Base-by-base conservation (phyloP, 179 eudicot genomes). In the Drosera spatulata region DNA sequence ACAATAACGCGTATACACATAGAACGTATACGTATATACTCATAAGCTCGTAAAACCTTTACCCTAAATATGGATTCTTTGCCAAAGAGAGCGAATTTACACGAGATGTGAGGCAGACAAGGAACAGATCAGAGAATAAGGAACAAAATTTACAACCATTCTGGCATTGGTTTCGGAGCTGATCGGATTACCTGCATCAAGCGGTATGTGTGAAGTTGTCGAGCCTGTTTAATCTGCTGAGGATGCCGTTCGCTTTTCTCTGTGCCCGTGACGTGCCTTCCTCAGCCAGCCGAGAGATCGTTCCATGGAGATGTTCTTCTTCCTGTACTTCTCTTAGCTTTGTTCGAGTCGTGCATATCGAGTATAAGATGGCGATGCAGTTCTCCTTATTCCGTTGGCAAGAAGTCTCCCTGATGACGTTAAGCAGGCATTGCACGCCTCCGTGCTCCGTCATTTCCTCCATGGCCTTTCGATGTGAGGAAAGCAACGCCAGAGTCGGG, bases 181-280 rank as follows among this genome's bases (percentile, higher is more conserved):
- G 33, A 22, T 22, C 33, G 33, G 33, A 22, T 22, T 22, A 22
- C 33, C 33, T 22, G 33, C 33, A 22, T 22, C 33, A 22, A 22
- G 33, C 33, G 33, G 33, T 22, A 22, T 22, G 33, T 22, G 33
- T 22, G 33, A 22, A 22, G 33, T 22, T 1, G 33, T 22, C 33
- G 41, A 71, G 73, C 64, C 85, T 75, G 54, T 85, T 77, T 22
- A 91, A 63, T 65, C 86, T 78, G 44, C 85, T 91, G 45, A 91
- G 85, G 48, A 91, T 78, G 50, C 94, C 84, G 63, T 46, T 77
- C 4, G 96, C 97, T 73, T 91, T 91, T 58, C 97, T 83, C 82
- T 82, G 83, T 13, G 97, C 96, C 71, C 97, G 77, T 46, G 91
- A 78, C 39, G 91, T 85, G 12, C 97, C 97, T 11, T 80, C 77